Conservation (phyloP, 202 grass and related monocot species). For the Dendrocalamus latiflorus region DNA sequence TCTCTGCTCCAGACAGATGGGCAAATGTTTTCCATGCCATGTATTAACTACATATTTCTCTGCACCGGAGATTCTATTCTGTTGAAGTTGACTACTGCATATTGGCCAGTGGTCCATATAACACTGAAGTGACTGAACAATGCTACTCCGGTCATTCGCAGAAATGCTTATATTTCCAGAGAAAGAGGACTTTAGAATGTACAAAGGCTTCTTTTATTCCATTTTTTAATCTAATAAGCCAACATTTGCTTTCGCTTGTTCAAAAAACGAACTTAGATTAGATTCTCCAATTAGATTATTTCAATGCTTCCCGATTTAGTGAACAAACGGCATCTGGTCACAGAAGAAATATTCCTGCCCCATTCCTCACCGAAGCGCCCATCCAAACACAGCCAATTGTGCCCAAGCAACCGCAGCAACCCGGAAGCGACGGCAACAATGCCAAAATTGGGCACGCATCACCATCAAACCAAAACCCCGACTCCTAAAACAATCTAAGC, state of each 20-base stretch:
- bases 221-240: neutral
- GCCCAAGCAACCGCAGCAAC: neutral
- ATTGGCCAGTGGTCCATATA: constrained; percentile 1
- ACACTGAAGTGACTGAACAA: neutral
- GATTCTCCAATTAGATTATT: neutral
- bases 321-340: neutral
- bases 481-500: constrained; percentile 9
- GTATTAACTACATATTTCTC: neutral
- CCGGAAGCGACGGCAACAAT: neutral
- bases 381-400: neutral
- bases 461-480: neutral
- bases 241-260: neutral
- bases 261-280: neutral
- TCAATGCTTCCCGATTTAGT: too few species aligned
- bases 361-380: neutral
- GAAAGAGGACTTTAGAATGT: neutral
- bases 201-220: neutral
- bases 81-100: neutral
- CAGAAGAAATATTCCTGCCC: neutral
- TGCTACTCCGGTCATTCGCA: neutral
- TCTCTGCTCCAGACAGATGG: constrained; percentile 18
- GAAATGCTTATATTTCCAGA: neutral
- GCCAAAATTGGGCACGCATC: constrained; percentile 1
- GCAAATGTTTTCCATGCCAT: neutral
- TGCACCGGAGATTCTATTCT: neutral